phyloP scores from a whole-genome alignment of 1,139 yeast genomes.

The Hyphopichia wangnamkhiaoensis region DNA sequence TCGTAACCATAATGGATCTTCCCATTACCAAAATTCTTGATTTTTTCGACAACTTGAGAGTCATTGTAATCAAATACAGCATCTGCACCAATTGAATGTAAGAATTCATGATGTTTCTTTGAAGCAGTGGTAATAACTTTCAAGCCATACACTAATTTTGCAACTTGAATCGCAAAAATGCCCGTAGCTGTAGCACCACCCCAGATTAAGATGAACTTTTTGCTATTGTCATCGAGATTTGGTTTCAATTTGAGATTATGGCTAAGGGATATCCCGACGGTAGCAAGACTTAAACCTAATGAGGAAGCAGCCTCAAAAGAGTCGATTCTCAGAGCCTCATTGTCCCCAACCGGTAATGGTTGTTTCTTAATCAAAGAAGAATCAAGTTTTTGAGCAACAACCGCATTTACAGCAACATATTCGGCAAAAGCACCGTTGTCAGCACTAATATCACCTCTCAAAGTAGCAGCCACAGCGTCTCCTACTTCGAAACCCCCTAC shows the following conservation, averaged over 20 bases:
- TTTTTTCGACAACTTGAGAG: slow-evolving; percentile 51
- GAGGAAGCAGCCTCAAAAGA: slow-evolving; percentile 67
- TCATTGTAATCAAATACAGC: slow-evolving; percentile 61
- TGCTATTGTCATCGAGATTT: background rate
- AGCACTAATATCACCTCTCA: slow-evolving; percentile 28
- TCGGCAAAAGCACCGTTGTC: slow-evolving; percentile 62
- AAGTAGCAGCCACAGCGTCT: slow-evolving; percentile 27
- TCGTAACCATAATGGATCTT: slow-evolving; percentile 56
- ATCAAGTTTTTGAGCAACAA: slow-evolving; percentile 31
- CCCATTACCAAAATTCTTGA: slow-evolving; percentile 41
- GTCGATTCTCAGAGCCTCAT: slow-evolving; percentile 35
- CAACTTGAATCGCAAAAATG: slow-evolving; percentile 54
- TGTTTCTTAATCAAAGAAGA: slow-evolving; percentile 4
- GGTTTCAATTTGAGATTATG: slow-evolving; percentile 20
- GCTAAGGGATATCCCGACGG: slow-evolving; percentile 41
- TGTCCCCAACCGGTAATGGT: slow-evolving; percentile 16
- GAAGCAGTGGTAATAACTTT: slow-evolving; percentile 59
- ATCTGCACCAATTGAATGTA: slow-evolving; percentile 61
- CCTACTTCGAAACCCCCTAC: slow-evolving; percentile 56
- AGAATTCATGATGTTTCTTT: slow-evolving; percentile 38
- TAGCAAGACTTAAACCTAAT: slow-evolving; percentile 50
- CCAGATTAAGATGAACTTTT: slow-evolving; percentile 50
- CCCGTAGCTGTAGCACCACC: slow-evolving; percentile 68
- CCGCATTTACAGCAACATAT: slow-evolving; percentile 45
- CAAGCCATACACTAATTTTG: slow-evolving; percentile 50